These are phyloP conservation scores for Przewalskia tangutica DNA, from an alignment of 257 asterid genomes.

Conservation along the genomic window DNA sequence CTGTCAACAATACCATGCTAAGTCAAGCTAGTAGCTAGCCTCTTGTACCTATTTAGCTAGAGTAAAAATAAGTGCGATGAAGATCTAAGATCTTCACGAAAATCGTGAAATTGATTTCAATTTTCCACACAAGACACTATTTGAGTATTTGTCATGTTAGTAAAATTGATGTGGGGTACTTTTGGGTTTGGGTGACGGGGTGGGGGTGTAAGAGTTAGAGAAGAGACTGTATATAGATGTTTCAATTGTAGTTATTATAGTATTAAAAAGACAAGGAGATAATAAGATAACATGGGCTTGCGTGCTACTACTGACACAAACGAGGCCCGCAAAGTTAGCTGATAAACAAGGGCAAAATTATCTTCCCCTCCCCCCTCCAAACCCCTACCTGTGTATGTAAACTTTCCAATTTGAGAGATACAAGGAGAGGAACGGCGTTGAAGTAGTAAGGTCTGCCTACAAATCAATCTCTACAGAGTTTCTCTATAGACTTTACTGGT, in stretches of 20 bases:
- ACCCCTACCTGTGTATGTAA: too few relatives aligned
- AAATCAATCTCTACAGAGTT: too few relatives aligned
- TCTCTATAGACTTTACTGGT: too few relatives aligned
- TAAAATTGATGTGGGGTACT: not conserved
- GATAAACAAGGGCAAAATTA: conserved; percentile 15
- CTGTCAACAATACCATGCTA: conserved; percentile 33
- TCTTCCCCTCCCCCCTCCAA: not conserved
- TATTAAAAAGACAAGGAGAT: conserved; percentile 5
- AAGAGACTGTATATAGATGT: not conserved
- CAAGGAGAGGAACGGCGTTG: not conserved
- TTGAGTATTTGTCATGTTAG: not conserved
- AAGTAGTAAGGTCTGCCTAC: too few relatives aligned
- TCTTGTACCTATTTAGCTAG: conserved; percentile 3
- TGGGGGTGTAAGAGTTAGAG: not conserved
- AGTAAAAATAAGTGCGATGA: not conserved
- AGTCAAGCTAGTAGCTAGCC: conserved; percentile 2
- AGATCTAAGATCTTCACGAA: not conserved
- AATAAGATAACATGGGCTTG: conserved; percentile 38
- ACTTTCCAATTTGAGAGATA: not conserved
- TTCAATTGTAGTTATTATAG: not conserved
- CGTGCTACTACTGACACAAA: conserved; percentile 22
- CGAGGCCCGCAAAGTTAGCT: conserved; percentile 29
- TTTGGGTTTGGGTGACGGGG: not conserved
- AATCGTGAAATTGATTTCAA: not conserved
- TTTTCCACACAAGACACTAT: not conserved